Percentiles rank a stretch among this genome's conserved stretches.
Evolutionary conservation across 805 yeast genomes (phyloP).

Genomic region (Blastobotrys chiropterorum): DNA sequence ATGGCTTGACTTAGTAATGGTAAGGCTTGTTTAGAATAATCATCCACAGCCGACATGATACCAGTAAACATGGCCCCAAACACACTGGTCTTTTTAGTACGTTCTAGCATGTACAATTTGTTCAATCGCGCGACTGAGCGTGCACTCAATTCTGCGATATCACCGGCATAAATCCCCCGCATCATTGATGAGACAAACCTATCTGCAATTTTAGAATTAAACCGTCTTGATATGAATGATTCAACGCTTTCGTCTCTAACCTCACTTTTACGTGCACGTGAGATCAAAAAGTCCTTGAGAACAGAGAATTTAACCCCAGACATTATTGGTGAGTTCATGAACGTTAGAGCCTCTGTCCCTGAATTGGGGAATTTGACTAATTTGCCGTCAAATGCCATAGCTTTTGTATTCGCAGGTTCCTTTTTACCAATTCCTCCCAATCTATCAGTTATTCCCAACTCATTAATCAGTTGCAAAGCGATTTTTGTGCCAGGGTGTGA

Average conservation of each 20-base stretch:
- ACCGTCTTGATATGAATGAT: constrained; percentile 59
- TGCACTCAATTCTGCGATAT: constrained; percentile 59
- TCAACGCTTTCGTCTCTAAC: constrained; percentile 65
- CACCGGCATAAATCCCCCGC: constrained; percentile 93
- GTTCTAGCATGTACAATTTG: constrained; percentile 50
- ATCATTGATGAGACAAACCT: constrained; percentile 73
- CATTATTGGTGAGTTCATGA: constrained; percentile 30
- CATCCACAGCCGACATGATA: constrained; percentile 24
- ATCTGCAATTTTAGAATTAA: constrained; percentile 47
- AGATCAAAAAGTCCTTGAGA: constrained; percentile 30
- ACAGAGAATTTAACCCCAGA: constrained; percentile 52
- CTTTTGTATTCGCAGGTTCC: constrained; percentile 68
- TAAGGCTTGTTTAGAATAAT: constrained; percentile 19
- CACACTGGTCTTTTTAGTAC: constrained; percentile 43
- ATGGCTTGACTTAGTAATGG: constrained; percentile 24
- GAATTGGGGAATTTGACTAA: constrained; percentile 28
- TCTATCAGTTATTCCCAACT: constrained; percentile 40
- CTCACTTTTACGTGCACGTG: constrained; percentile 15
- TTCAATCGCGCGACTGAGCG: constrained; percentile 48
- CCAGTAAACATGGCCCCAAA: constrained; percentile 40
- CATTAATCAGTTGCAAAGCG: constrained; percentile 25
- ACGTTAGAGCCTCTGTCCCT: constrained; percentile 12
- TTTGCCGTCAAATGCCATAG: constrained; percentile 39
- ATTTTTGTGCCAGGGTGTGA: constrained; percentile 58
- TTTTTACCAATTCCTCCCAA: constrained; percentile 52